These are phyloP conservation scores for Alternaria viburni DNA, from an alignment of 2,329 filamentous ascomycete genomes.

Conservation along the genomic window DNA sequence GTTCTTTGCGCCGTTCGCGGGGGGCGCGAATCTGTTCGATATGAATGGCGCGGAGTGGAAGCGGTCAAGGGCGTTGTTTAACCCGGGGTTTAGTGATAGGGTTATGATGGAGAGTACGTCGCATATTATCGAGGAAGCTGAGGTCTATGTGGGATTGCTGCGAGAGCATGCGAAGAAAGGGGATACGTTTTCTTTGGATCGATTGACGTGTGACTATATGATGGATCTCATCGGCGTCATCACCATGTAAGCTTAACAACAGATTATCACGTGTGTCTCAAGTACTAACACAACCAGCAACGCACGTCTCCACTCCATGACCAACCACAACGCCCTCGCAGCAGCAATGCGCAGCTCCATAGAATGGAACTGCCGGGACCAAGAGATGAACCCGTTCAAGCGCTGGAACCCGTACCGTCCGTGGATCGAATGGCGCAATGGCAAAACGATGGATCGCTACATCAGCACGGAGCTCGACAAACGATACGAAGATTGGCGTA, in stretches of 20 bases:
- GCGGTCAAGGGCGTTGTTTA: conserved; percentile 36
- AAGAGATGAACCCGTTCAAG: conserved; percentile 17
- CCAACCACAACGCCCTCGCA: conserved; percentile 8
- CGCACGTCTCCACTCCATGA: conserved; percentile 21
- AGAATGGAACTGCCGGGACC: conserved; percentile 7
- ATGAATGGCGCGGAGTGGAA: conserved; percentile 28
- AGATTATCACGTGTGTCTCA: background rate
- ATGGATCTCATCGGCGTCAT: conserved; percentile 3
- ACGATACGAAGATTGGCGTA: conserved; percentile 14
- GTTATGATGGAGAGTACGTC: conserved; percentile 47
- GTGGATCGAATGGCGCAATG: conserved; percentile 15
- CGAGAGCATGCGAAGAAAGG: conserved; percentile 2
- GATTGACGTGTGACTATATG: conserved; percentile 8
- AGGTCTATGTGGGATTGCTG: conserved; percentile 2
- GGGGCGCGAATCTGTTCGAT: conserved; percentile 15
- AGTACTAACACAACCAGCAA: background rate
- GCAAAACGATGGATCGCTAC: conserved; percentile 17
- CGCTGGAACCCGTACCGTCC: conserved; percentile 11
- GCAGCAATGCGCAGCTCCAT: conserved; percentile 10
- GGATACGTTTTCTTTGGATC: conserved; percentile 4
- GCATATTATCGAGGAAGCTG: conserved; percentile 5
- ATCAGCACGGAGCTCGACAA: conserved; percentile 21
- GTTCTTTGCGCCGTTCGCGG: conserved; percentile 21
- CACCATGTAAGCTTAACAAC: background rate
- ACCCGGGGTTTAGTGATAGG: conserved; percentile 45